These are phyloP conservation scores for Ophiostoma sp. DNA, from an alignment of 2,329 filamentous ascomycete species.

Conservation along the genomic window DNA sequence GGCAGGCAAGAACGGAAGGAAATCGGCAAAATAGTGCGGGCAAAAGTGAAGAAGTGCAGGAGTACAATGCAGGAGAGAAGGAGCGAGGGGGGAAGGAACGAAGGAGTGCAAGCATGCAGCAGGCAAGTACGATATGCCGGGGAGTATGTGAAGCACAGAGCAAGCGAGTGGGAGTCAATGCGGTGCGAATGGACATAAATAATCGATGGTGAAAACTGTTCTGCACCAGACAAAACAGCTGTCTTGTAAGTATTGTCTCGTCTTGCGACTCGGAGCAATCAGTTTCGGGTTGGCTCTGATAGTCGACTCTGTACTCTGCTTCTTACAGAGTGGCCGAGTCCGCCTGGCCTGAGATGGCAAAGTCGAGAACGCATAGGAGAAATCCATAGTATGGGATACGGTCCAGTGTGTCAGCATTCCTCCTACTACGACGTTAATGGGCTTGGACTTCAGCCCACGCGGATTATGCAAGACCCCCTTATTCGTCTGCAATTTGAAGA, in stretches of 20 bases:
- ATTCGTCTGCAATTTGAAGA: not conserved
- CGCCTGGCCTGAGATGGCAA: not conserved
- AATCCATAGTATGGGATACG: not conserved
- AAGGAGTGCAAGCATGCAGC: not conserved
- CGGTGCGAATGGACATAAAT: not conserved
- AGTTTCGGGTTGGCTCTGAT: not conserved
- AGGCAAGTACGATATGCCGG: not conserved
- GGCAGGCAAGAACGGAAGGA: not conserved
- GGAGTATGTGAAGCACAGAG: not conserved
- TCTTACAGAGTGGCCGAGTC: not conserved
- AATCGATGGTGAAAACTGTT: not conserved
- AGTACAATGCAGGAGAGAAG: not conserved
- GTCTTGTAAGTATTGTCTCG: not conserved
- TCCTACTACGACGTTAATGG: not conserved
- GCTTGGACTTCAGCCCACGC: not conserved
- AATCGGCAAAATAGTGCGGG: not conserved
- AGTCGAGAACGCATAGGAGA: not conserved
- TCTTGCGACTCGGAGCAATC: not conserved
- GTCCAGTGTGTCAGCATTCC: not conserved
- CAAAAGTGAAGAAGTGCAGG: no score
- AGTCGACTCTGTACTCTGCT: no score
- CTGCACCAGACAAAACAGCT: not conserved
- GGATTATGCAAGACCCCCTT: conserved; percentile 5
- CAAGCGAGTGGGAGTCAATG: not conserved
- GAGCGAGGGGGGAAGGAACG: not conserved